These are phyloP conservation scores for Amanita pseudoporphyria DNA, from an alignment of 768 basidiomycete species.

Conservation along the genomic window DNA sequence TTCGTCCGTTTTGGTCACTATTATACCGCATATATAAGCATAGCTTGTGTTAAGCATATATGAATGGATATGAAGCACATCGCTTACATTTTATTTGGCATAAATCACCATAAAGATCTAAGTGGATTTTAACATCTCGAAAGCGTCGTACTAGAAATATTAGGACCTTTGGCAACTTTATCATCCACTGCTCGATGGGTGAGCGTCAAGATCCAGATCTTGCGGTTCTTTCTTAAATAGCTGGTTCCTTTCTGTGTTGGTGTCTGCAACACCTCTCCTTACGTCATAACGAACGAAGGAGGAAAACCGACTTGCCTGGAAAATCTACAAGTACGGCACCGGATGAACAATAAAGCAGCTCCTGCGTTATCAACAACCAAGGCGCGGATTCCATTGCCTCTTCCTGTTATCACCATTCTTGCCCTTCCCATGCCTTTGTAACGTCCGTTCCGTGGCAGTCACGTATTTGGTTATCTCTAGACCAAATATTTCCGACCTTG, in stretches of 20 bases:
- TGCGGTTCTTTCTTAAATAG: slow-evolving; percentile 41
- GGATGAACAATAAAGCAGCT: slow-evolving; percentile 39
- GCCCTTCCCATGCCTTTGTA: slow-evolving; percentile 40
- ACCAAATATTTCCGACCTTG: slow-evolving; percentile 42
- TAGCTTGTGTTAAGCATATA: not conserved
- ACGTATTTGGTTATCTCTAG: slow-evolving; percentile 54
- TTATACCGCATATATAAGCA: not conserved
- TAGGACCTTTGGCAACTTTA: slow-evolving; percentile 33
- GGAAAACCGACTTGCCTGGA: slow-evolving; percentile 30
- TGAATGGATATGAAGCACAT: not conserved
- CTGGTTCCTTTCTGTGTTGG: slow-evolving; percentile 42
- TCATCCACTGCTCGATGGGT: slow-evolving; percentile 39
- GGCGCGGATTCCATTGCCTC: slow-evolving; percentile 35
- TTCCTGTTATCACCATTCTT: slow-evolving; percentile 20
- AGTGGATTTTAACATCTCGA: not conserved
- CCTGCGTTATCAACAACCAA: slow-evolving; percentile 55
- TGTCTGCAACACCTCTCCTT: slow-evolving; percentile 46
- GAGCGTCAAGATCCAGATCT: slow-evolving; percentile 38
- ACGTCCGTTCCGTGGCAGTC: slow-evolving; percentile 43
- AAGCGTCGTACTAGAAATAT: not conserved
- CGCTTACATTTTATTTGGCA: not conserved
- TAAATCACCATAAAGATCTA: not conserved
- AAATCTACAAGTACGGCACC: slow-evolving; percentile 59
- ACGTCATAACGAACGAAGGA: not conserved
- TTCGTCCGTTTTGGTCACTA: not conserved